Evolutionary conservation across 164 flowering plant genomes (phyloP).

Genomic region (Kalanchoe fedtschenkoi): DNA sequence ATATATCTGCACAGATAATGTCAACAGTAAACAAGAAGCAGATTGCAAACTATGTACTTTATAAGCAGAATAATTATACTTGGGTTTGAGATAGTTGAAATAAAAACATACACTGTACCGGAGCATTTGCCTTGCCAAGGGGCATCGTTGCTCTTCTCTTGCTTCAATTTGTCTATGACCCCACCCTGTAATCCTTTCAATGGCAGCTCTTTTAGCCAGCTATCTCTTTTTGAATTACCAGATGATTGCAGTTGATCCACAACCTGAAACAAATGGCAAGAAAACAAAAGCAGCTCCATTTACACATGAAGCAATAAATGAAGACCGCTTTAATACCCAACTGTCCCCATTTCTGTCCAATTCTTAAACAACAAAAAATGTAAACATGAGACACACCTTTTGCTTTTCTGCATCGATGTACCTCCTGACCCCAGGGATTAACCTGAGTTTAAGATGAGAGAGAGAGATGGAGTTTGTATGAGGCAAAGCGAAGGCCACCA

Average conservation of each 20-base stretch:
- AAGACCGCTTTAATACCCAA: background rate
- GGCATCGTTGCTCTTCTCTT: conserved; percentile 57
- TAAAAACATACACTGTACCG: conserved; percentile 96
- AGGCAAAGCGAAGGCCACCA: background rate
- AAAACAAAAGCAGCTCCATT: background rate
- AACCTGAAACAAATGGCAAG: conserved; percentile 32
- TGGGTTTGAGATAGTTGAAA: conserved; percentile 6
- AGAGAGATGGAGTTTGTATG: background rate
- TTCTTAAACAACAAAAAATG: background rate
- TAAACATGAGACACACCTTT: conserved; percentile 34
- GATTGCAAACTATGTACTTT: background rate
- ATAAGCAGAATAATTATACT: background rate
- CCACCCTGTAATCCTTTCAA: conserved; percentile 43
- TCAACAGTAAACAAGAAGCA: conserved; percentile 5
- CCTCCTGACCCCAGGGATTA: conserved; percentile 61
- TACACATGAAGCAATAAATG: background rate
- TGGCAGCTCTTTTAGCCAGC: conserved; percentile 74
- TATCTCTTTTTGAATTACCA: conserved; percentile 52
- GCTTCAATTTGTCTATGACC: conserved; percentile 57
- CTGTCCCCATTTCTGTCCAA: background rate
- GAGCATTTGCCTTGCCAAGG: conserved; percentile 96
- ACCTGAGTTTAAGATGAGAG: conserved; percentile 20
- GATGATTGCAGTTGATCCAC: conserved; percentile 76
- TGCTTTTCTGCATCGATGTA: conserved; percentile 79
- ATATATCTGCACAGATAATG: conserved; percentile 56